phyloP scores from a whole-genome alignment of 2,329 filamentous ascomycete species.

The Exophiala lecanii-corni region DNA sequence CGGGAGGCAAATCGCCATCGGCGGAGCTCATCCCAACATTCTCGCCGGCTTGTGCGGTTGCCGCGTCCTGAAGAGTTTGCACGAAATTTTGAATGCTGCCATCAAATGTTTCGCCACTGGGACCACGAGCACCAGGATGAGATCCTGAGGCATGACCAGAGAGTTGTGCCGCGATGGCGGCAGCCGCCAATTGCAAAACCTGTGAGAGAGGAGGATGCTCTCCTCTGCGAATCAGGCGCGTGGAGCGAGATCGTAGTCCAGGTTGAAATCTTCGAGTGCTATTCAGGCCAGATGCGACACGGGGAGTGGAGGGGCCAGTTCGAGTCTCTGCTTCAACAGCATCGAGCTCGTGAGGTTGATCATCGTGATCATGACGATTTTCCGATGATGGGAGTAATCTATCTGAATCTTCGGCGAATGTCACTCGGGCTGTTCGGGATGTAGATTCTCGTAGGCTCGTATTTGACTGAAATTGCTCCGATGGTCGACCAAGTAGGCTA shows the following conservation, averaged over 20 bases:
- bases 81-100: constrained; percentile 61
- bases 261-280: constrained; percentile 38
- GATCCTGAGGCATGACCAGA: constrained; percentile 56
- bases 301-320: constrained; percentile 29
- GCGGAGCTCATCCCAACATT: constrained; percentile 34
- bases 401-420: constrained; percentile 32
- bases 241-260: constrained; percentile 49
- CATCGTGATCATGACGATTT: constrained; percentile 38
- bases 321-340: constrained; percentile 36
- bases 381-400: constrained; percentile 37
- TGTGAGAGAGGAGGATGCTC: constrained; percentile 60
- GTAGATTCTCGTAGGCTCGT: constrained; percentile 29
- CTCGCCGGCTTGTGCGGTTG: constrained; percentile 50
- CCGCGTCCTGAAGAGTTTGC: constrained; percentile 58
- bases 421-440: constrained; percentile 29
- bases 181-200: constrained; percentile 58
- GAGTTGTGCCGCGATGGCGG: constrained; percentile 60
- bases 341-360: constrained; percentile 38
- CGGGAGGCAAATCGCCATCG: constrained; percentile 48
- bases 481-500: constrained; percentile 40
- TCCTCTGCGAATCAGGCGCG: constrained; percentile 50
- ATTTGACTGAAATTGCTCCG: constrained; percentile 26
- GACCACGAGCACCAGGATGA: constrained; percentile 51
- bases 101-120: constrained; percentile 54
- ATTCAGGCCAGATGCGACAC: constrained; percentile 30